These are phyloP conservation scores for Rhynchospora breviuscula DNA, from an alignment of 176 grass and related monocot species.

Conservation along the genomic window DNA sequence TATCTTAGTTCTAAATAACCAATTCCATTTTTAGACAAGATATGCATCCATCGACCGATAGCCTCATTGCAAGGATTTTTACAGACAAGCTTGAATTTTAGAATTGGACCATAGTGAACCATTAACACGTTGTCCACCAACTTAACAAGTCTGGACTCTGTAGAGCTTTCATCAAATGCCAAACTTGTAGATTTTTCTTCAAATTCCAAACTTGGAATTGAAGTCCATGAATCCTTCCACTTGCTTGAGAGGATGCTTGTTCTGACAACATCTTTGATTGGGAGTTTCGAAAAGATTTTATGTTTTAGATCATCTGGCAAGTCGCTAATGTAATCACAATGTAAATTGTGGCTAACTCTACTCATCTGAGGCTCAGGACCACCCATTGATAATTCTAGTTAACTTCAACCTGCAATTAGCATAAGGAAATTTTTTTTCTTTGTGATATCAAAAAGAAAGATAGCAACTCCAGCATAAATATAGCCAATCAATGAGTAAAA, in stretches of 20 bases:
- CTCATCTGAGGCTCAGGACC: too few species aligned
- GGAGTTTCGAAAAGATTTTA: conserved; percentile 36
- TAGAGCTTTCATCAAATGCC: conserved; percentile 28
- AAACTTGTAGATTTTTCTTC: too few species aligned
- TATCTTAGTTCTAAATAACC: conserved; percentile 13
- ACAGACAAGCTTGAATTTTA: conserved; percentile 23
- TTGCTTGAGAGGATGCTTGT: conserved; percentile 41
- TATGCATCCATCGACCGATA: conserved; percentile 33
- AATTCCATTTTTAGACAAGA: conserved; percentile 51
- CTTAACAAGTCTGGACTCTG: not conserved
- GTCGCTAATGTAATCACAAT: conserved; percentile 41
- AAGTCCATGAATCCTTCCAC: conserved; percentile 47
- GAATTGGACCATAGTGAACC: conserved; percentile 38
- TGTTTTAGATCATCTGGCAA: conserved; percentile 38
- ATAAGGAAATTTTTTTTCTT: too few species aligned
- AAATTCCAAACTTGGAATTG: conserved; percentile 20
- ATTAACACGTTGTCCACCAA: conserved; percentile 19
- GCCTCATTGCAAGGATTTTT: not conserved
- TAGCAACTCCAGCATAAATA: too few species aligned
- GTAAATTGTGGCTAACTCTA: not conserved
- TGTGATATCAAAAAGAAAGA: too few species aligned
- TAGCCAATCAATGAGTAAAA: too few species aligned
- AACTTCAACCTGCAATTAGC: too few species aligned
- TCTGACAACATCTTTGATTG: conserved; percentile 40
- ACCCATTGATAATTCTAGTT: too few species aligned